Percentiles rank a stretch among this genome's conserved stretches.
Evolutionary conservation across 2,329 filamentous ascomycete genomes (phyloP).

Genomic region (Exophiala sp.): DNA sequence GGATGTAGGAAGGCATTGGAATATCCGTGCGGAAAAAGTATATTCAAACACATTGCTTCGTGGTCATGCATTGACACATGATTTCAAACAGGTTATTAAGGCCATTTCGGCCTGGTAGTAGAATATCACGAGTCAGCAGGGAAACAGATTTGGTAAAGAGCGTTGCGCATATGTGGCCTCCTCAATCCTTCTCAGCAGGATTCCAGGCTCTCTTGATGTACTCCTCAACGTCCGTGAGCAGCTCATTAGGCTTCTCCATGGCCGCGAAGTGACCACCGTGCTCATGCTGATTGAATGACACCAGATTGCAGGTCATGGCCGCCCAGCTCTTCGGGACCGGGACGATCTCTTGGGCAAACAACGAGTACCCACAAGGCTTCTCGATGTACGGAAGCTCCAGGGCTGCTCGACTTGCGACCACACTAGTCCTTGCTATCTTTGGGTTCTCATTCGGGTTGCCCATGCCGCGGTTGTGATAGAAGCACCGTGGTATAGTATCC

Average conservation of each 20-base stretch:
- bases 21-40: no score
- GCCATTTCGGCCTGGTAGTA: no score
- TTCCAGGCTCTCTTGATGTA: constrained; percentile 5
- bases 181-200: no score
- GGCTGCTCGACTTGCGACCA: constrained; percentile 3
- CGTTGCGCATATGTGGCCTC: no score
- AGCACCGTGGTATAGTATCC: constrained; percentile 35
- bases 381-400: constrained; percentile 34
- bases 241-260: constrained; percentile 1
- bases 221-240: background rate
- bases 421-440: constrained; percentile 1
- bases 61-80: no score
- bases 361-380: constrained; percentile 48
- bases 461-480: constrained; percentile 32
- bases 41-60: no score
- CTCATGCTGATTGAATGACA: constrained; percentile 16
- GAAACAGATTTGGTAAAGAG: no score
- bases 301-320: constrained; percentile 20
- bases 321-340: constrained; percentile 35
- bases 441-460: constrained; percentile 17
- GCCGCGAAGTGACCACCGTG: background rate
- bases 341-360: constrained; percentile 44
- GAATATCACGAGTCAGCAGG: no score
- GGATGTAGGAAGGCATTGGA: no score
- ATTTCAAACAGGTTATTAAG: no score